phyloP scores from a whole-genome alignment of 192 early-diverging fungal species.

The Coemansia sp. region DNA sequence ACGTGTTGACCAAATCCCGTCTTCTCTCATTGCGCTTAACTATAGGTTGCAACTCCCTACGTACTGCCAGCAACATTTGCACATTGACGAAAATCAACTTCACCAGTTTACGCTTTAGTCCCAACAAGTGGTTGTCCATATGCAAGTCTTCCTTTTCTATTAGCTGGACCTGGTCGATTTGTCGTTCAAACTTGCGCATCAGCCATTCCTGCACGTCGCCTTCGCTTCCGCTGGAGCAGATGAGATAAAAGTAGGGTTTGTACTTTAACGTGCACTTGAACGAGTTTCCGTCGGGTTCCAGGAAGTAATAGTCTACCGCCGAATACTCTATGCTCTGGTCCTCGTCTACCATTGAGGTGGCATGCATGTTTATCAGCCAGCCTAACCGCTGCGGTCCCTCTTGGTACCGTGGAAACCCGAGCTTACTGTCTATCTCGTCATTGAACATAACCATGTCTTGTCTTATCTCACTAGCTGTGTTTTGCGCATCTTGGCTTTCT shows the following conservation, averaged over 20 bases:
- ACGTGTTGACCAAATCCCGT: constrained; percentile 61
- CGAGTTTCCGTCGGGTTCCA: constrained; percentile 80
- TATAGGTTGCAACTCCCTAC: constrained; percentile 69
- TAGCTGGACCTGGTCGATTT: constrained; percentile 62
- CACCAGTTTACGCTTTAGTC: constrained; percentile 65
- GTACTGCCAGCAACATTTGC: constrained; percentile 71
- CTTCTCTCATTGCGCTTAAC: constrained; percentile 68
- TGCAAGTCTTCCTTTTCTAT: constrained; percentile 82
- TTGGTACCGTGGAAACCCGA: constrained; percentile 68
- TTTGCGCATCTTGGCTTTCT: not conserved
- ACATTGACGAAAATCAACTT: constrained; percentile 85
- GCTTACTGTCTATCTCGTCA: constrained; percentile 57
- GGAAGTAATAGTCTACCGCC: constrained; percentile 89
- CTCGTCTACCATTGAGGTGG: constrained; percentile 64
- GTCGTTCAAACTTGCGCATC: constrained; percentile 63
- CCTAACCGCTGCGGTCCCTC: constrained; percentile 73
- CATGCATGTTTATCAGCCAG: constrained; percentile 96
- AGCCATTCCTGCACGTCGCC: constrained; percentile 84
- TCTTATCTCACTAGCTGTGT: not conserved
- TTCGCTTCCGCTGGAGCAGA: constrained; percentile 75
- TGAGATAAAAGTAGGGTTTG: constrained; percentile 88
- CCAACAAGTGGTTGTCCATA: constrained; percentile 88
- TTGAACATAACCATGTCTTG: constrained; percentile 27
- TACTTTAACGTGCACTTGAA: constrained; percentile 87
- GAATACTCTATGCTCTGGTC: constrained; percentile 66